Percentiles rank a stretch among this genome's conserved stretches.
Conservation (phyloP, 23 red algal genomes). For the Pyropia yezoensis region DNA sequence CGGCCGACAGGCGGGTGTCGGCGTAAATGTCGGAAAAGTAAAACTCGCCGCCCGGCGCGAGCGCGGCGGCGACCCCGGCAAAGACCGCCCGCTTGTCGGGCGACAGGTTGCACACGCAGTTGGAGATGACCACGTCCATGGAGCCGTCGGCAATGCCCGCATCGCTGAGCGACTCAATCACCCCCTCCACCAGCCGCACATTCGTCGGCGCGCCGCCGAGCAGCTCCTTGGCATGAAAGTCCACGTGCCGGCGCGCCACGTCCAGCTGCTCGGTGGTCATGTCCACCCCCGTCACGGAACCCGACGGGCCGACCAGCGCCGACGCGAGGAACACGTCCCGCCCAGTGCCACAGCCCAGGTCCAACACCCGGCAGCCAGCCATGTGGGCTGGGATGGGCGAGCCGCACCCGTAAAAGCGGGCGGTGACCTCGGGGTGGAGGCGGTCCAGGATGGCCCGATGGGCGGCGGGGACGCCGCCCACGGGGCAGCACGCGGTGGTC, state of each 20-base stretch:
- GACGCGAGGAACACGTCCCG: slow-evolving; percentile 74
- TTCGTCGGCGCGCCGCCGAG: slow-evolving; percentile 33
- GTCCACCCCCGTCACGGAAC: slow-evolving; percentile 72
- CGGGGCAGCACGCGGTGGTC: slow-evolving; percentile 69
- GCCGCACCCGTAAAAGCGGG: slow-evolving; percentile 76
- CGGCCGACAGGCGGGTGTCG: slow-evolving; percentile 44
- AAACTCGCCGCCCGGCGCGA: slow-evolving; percentile 72
- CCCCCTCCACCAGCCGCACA: slow-evolving; percentile 47
- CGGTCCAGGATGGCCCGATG: slow-evolving; percentile 37
- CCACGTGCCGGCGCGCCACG: slow-evolving; percentile 38
- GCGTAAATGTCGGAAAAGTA: slow-evolving; percentile 89
- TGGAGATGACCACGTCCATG: slow-evolving; percentile 74
- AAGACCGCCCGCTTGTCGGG: slow-evolving; percentile 65
- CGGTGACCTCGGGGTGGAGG: slow-evolving; percentile 53
- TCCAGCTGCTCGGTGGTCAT: slow-evolving; percentile 68
- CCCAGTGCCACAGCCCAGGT: slow-evolving; percentile 85
- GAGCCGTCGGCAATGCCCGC: slow-evolving; percentile 57
- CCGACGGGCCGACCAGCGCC: slow-evolving; percentile 56
- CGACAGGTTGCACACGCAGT: slow-evolving; percentile 79
- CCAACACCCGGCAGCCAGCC: slow-evolving; percentile 31
- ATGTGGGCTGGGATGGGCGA: slow-evolving; percentile 62
- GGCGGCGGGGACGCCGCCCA: slow-evolving; percentile 26
- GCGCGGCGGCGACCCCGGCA: slow-evolving; percentile 47
- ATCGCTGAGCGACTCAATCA: slow-evolving; percentile 58
- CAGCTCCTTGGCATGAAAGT: slow-evolving; percentile 62